Conservation (phyloP, 1,284 basidiomycete genomes). For the Leccinum colubrinum region DNA sequence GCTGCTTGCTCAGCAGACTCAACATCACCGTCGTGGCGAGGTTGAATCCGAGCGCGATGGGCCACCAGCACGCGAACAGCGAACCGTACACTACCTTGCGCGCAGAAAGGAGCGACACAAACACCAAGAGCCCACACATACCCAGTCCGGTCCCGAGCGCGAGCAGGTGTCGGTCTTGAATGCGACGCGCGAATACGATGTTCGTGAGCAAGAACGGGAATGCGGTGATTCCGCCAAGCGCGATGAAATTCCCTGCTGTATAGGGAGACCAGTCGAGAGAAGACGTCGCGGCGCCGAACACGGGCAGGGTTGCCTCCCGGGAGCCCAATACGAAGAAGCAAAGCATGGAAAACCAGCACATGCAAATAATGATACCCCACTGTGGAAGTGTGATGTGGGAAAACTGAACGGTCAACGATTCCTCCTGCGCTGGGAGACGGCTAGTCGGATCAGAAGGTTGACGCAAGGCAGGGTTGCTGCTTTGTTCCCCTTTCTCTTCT, state of each 20-base stretch:
- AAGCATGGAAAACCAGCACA: slow-evolving; percentile 75
- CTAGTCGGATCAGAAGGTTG: slow-evolving; percentile 1
- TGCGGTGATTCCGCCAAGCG: background rate
- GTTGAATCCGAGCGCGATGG: background rate
- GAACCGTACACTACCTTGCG: background rate
- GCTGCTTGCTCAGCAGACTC: background rate
- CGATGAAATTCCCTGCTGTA: background rate
- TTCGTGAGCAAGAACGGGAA: background rate
- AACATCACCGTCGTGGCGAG: background rate
- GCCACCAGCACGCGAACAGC: background rate
- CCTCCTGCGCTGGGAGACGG: slow-evolving; percentile 1
- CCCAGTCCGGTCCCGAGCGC: background rate
- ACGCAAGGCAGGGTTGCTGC: background rate
- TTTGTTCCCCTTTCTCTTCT: slow-evolving; percentile 2
- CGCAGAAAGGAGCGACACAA: background rate
- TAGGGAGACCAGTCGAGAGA: background rate
- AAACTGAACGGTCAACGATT: slow-evolving; percentile 17
- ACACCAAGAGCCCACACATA: background rate
- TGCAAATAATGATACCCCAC: slow-evolving; percentile 46
- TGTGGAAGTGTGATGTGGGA: slow-evolving; percentile 29
- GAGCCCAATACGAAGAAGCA: slow-evolving; percentile 72
- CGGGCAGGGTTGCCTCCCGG: slow-evolving; percentile 75
- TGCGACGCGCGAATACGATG: background rate
- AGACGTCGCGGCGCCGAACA: slow-evolving; percentile 46
- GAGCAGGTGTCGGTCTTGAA: background rate